Evolutionary conservation across 2,329 filamentous ascomycete genomes (phyloP).

Genomic region (Rhynchosporium secalis): DNA sequence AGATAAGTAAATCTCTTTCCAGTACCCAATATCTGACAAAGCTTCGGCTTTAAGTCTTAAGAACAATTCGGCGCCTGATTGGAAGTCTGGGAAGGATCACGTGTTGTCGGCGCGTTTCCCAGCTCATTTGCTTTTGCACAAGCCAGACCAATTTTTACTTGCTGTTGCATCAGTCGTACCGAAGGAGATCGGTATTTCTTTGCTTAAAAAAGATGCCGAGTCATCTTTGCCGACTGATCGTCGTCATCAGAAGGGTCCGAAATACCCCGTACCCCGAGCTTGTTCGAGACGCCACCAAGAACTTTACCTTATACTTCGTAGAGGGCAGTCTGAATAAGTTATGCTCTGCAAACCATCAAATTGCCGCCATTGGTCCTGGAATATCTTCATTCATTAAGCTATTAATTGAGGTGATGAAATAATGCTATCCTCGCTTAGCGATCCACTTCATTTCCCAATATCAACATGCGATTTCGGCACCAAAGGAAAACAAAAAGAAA

Average conservation of each 20-base stretch:
- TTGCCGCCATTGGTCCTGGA: neutral
- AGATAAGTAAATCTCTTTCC: constrained; percentile 7
- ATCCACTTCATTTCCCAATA: neutral
- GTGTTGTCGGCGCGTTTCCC: constrained; percentile 17
- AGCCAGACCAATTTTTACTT: neutral
- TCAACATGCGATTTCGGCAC: neutral
- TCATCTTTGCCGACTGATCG: neutral
- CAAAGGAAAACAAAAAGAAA: neutral
- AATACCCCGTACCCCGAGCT: neutral
- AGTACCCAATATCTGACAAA: neutral
- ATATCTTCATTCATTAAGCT: no score
- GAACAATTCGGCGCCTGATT: constrained; percentile 14
- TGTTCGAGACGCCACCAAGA: no score
- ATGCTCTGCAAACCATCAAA: neutral
- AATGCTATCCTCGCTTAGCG: neutral
- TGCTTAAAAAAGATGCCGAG: neutral
- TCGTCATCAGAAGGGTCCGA: neutral
- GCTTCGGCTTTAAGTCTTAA: constrained; percentile 4
- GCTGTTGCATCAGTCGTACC: neutral
- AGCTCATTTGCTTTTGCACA: neutral
- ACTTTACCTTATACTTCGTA: no score
- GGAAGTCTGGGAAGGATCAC: constrained; percentile 9
- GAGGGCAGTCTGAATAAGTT: neutral
- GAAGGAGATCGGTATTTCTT: neutral
- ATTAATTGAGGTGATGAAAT: neutral